Evolutionary conservation across 1,284 basidiomycete species (phyloP).

Genomic region (Ceratobasidium sp.): DNA sequence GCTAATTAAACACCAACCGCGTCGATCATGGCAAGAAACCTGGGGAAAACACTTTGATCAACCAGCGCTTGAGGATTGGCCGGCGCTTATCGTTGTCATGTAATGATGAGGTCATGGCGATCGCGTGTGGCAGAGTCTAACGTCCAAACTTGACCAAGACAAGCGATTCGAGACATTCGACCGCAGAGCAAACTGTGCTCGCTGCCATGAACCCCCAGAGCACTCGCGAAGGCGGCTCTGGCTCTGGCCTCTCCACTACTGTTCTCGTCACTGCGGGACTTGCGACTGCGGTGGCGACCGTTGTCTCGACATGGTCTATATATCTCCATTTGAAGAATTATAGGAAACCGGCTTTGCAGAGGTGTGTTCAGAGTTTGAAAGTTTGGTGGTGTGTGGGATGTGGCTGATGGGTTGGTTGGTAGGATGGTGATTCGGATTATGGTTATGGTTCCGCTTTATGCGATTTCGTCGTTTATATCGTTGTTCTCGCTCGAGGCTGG

Average conservation of each 20-base stretch:
- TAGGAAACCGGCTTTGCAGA: slow-evolving; percentile 83
- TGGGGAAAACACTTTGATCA: background rate
- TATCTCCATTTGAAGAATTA: slow-evolving; percentile 68
- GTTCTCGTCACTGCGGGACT: slow-evolving; percentile 29
- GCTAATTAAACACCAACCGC: background rate
- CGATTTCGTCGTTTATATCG: slow-evolving; percentile 90
- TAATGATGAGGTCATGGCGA: slow-evolving; percentile 43
- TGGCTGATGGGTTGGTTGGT: slow-evolving; percentile 49
- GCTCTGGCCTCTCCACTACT: slow-evolving; percentile 28
- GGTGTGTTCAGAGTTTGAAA: slow-evolving; percentile 62
- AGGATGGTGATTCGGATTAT: slow-evolving; percentile 97
- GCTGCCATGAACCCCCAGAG: too few relatives aligned
- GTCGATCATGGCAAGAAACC: background rate
- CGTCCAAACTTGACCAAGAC: too few relatives aligned
- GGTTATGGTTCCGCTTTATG: slow-evolving; percentile 97
- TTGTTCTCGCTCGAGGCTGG: slow-evolving; percentile 95
- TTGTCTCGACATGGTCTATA: slow-evolving; percentile 35
- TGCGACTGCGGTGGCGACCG: slow-evolving; percentile 45
- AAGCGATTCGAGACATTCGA: too few relatives aligned
- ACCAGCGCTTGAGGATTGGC: background rate
- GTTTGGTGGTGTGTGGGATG: too few relatives aligned
- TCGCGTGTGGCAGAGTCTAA: background rate
- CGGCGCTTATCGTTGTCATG: too few relatives aligned
- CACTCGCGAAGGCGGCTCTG: slow-evolving; percentile 32
- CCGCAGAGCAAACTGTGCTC: too few relatives aligned